Base-by-base conservation (phyloP, 306 rosid genomes). In the Cucumis sativus region DNA sequence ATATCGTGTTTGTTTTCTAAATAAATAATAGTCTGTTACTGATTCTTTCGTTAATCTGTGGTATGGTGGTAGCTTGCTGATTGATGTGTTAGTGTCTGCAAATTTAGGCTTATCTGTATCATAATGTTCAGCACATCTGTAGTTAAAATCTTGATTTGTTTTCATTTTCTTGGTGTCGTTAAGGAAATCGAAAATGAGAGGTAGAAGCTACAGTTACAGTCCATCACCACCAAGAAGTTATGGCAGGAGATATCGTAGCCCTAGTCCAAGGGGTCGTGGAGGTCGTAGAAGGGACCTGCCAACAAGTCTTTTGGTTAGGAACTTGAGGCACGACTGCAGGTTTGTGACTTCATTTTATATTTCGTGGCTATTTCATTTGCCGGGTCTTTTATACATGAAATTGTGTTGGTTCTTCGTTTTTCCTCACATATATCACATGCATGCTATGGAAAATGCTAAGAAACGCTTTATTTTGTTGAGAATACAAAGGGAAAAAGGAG, bases 281-380 rank as follows among this genome's bases (percentile, higher is more conserved):
- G 82, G 88, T 41, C 90, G 85, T 35, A 88, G 78, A 49, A 82
- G 86, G 82, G 92, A 92, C 77, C 83, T 90, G 79, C 89, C 91
- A 8, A 84, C 93, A 17, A 93, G 97, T 80, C 98, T 91, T 49
- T 84, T 93, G 60, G 98, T 93, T 65, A 89, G 98, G 66, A 93
- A 93, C 79, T 91, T 93, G 10, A 87, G 84, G 74, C 88, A 62
- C 80, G 92, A 93, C 76, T 89, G 90, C 90, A 88, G 96, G 98
- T 87, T 18, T 76, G 37, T 60, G 14, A 39, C 72, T 39, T 15
- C 28, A 18, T 33, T 21, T 8, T 15, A 23, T 45, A 21, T 11
- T 68, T 28, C 5, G 28, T 6, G 15, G 13, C n/a, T 15, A 35
- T 5, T 12, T 39, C 35, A 57, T 10, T 9, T 8, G 30, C 8